These are phyloP conservation scores for Moricandia arvensis DNA, from an alignment of 345 rosid genomes.

Conservation along the genomic window DNA sequence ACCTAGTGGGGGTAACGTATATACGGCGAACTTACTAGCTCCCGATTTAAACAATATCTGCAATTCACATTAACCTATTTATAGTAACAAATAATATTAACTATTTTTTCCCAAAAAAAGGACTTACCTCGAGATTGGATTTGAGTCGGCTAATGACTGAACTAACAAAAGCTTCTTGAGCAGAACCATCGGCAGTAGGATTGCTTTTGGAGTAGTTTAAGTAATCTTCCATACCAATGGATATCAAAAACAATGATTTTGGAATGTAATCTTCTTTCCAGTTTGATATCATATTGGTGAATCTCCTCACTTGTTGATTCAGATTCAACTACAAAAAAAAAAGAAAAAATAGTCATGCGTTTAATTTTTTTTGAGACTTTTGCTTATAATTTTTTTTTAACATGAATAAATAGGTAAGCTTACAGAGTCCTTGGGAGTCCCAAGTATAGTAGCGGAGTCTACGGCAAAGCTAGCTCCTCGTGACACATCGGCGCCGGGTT, in stretches of 20 bases:
- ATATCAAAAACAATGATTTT: slow-evolving; percentile 23
- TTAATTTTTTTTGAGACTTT: background rate
- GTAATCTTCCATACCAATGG: slow-evolving; percentile 29
- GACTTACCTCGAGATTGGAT: slow-evolving; percentile 9
- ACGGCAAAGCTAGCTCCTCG: slow-evolving; percentile 34
- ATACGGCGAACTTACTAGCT: slow-evolving; percentile 39
- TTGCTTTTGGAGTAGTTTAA: slow-evolving; percentile 13
- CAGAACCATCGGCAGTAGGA: slow-evolving; percentile 20
- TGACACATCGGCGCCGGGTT: slow-evolving; percentile 17
- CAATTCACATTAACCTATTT: background rate
- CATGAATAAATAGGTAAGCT: background rate
- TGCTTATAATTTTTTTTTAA: background rate
- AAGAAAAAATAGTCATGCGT: background rate
- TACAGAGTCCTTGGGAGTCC: slow-evolving; percentile 14
- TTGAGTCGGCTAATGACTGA: slow-evolving; percentile 10
- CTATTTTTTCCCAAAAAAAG: background rate
- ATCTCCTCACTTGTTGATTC: slow-evolving; percentile 21
- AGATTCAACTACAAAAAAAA: slow-evolving; percentile 17
- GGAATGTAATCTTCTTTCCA: slow-evolving; percentile 16
- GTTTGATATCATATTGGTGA: slow-evolving; percentile 1
- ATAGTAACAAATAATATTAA: background rate
- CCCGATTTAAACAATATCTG: slow-evolving; percentile 32
- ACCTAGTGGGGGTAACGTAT: slow-evolving; percentile 35
- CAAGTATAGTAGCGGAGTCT: slow-evolving; percentile 21
- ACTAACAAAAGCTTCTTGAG: slow-evolving; percentile 25